Base-by-base conservation (phyloP, 2,329 filamentous ascomycete species). In the Nannizzia gypsea region DNA sequence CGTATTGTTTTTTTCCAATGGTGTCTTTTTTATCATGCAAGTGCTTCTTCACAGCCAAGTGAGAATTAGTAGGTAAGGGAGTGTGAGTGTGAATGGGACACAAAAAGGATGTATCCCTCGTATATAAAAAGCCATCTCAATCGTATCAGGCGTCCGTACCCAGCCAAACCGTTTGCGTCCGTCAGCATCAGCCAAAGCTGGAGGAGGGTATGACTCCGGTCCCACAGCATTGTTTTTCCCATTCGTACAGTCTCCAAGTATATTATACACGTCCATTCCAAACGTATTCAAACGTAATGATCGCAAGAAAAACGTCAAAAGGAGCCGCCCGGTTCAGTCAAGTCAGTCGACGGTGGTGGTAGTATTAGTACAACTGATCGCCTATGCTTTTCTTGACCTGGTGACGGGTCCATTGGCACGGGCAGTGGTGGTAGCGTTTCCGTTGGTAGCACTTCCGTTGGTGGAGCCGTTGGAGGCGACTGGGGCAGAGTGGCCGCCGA, bases 331-430 rank as follows among this genome's bases (percentile, higher is more conserved):
- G 22, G 44, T 50, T 24, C 20, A 50, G 44, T 50, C 44, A 24
- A 36, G 31, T 36, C 31, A 11, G 31, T 13, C 31, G 31, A 36
- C 31, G 13, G 9, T 36, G 31, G 22, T n/a, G 6, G 22, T 24
- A 26, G 28, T 34, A 11, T 8, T n/a, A n/a, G n/a, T n/a, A n/a
- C n/a, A n/a, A n/a, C n/a, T 11, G 42, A 17, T 9, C n/a, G 1
- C 63, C 68, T 77, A 78, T 59, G 76, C 76, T 69, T 78, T 78
- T 67, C 76, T 73, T 31, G 76, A 77, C 62, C 76, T 72, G 36
- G 76, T 77, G 63, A 74, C 71, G 22, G 74, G 73, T 46, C 75
- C 74, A 62, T 74, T 75, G 58, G 73, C 70, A 59, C 75, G 72
- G 48, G 69, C 74, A 44, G 69, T 73, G 17, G 74, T 67, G 42